Conservation (phyloP, 2,329 filamentous ascomycete species). For the Trichoderma sp. region DNA sequence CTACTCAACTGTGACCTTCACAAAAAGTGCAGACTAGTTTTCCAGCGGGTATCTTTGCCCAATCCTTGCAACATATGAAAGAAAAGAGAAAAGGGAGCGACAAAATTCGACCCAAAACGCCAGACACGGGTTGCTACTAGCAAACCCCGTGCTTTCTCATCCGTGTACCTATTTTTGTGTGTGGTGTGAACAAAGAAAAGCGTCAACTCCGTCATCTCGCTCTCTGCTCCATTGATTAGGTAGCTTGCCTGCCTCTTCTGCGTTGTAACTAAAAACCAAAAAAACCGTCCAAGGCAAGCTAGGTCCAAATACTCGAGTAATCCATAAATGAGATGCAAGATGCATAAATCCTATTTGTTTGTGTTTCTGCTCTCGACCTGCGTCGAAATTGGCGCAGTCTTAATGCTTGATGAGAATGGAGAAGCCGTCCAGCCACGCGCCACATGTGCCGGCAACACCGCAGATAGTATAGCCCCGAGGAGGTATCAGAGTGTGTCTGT, state of each 20-base stretch:
- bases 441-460: conserved; percentile 81
- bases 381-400: conserved; percentile 10
- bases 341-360: not conserved
- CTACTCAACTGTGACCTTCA: not conserved
- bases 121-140: not conserved
- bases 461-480: conserved; percentile 86
- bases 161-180: not conserved
- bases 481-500: conserved; percentile 81
- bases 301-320: conserved; percentile 16
- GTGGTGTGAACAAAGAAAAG: not conserved
- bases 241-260: not conserved
- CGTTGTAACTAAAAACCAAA: conserved; percentile 13
- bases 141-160: not conserved
- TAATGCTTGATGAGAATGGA: conserved; percentile 63
- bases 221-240: not conserved
- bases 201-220: not conserved
- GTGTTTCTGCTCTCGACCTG: not conserved
- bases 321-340: conserved; percentile 13
- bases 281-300: conserved; percentile 13
- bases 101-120: conserved; percentile 5
- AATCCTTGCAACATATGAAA: conserved; percentile 10
- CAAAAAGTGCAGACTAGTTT: not conserved
- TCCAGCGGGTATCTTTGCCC: conserved; percentile 2
- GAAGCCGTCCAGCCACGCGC: conserved; percentile 79
- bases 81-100: not conserved